Conservation (phyloP, 1,139 yeast genomes). For the Taphrina deformans region DNA sequence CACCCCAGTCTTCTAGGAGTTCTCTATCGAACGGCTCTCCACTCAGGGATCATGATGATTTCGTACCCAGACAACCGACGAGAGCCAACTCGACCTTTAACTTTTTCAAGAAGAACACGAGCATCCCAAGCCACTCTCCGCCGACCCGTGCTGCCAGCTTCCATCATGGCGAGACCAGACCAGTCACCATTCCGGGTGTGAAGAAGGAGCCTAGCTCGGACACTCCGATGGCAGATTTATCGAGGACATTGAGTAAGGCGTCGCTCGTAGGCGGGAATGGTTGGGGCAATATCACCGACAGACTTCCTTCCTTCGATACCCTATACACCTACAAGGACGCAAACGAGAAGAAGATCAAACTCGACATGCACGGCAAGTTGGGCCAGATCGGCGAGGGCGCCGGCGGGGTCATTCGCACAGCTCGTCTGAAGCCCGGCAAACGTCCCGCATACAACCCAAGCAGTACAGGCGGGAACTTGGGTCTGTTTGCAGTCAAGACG, state of each 20-base stretch:
- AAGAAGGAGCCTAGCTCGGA: not conserved
- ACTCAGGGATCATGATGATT: conserved; percentile 1
- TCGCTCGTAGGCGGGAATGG: conserved; percentile 21
- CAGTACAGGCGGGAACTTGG: conserved; percentile 33
- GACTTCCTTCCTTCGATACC: conserved; percentile 17
- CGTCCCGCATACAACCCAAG: conserved; percentile 22
- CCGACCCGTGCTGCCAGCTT: conserved; percentile 19
- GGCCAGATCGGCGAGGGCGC: conserved; percentile 34
- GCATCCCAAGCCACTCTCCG: not conserved
- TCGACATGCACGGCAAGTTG: conserved; percentile 10
- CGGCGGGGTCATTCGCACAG: conserved; percentile 33
- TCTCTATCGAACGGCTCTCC: conserved; percentile 1
- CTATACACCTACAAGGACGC: conserved; percentile 30
- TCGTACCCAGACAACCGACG: conserved; percentile 6
- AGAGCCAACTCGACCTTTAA: conserved; percentile 17
- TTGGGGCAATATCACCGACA: conserved; percentile 23
- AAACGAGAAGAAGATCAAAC: conserved; percentile 20
- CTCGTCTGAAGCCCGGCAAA: conserved; percentile 25
- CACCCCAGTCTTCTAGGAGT: not conserved
- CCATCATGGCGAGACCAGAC: conserved; percentile 5
- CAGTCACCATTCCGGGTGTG: conserved; percentile 8
- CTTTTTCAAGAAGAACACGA: conserved; percentile 1
- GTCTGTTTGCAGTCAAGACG: conserved; percentile 70
- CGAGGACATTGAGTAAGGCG: conserved; percentile 28
- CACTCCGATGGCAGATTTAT: conserved; percentile 18